Evolutionary conservation across 208 protist species (phyloP), one percentile per base, ranked within the genome.

Genomic region (Tetramitus jugosus): DNA sequence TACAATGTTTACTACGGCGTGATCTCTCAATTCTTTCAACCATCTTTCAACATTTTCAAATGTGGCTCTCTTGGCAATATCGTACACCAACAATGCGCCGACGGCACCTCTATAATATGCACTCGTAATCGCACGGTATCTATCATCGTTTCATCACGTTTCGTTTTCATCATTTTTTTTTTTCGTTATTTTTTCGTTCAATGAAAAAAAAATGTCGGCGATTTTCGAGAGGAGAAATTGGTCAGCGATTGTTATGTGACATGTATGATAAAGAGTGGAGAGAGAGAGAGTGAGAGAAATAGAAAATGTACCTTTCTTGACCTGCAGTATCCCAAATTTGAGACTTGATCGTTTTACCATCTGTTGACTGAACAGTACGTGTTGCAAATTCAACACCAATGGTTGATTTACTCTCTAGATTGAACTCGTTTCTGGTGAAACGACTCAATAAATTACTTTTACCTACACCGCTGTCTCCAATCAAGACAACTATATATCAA

Each of bases 41-140:
- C 97, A 99, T 52, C 94, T 93, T 10, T 94, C 93, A 61, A 98
- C 94, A 69, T 96, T 96, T 81, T 98, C 96, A 84, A 96, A 99
- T 10, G 96, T 97, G 3, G 31, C 80, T 60, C 95, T 89, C 82
- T 98, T 98, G 13, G 96, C 93, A 80, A 99, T 98, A 90, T 99
- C 97, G 83, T 99, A 99, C 45, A 99, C 96, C 7, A 99, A 90
- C 82, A 99, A 91, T 14, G 97, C 97, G 39, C 97, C 96, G 65
- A 98, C 97, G 6, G 97, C 96, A 52, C 96, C 96, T 81, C 97
- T 92, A 90, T 99, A 99, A 81, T 92, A 93, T 79, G 86, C 88
- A 79, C 88, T 84, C 1, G 96, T 98, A 14, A 76, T 76, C 43
- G 69, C 69, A 61, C 69, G 56, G 31, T 76, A 76, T 60, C 69